Evolutionary conservation across 2,329 filamentous ascomycete species (phyloP).

Genomic region (Trichoderma lentiforme): DNA sequence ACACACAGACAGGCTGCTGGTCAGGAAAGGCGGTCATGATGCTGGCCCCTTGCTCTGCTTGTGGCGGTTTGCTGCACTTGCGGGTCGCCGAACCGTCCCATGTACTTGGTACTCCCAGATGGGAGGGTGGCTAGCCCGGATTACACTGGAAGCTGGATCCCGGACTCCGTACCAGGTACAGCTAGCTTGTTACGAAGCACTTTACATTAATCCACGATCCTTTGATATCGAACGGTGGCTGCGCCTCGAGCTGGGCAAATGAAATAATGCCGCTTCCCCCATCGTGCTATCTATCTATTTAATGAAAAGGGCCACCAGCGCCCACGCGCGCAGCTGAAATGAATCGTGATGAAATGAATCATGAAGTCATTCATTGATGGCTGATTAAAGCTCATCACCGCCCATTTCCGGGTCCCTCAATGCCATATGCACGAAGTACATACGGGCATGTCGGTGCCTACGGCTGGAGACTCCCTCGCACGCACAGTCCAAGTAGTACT

Average conservation of each 20-base stretch:
- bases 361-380: not conserved
- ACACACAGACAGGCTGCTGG: not conserved
- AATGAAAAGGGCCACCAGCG: not conserved
- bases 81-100: slow-evolving; percentile 8
- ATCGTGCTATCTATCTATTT: not conserved
- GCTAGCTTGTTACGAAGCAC: not conserved
- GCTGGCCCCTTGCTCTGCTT: slow-evolving; percentile 3
- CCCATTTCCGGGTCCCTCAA: not conserved
- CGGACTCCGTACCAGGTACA: slow-evolving; percentile 6
- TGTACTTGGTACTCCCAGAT: slow-evolving; percentile 2
- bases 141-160: not conserved
- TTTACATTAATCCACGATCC: not conserved
- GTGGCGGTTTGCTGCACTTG: not conserved
- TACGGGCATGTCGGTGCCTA: too few species aligned
- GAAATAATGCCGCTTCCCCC: slow-evolving; percentile 7
- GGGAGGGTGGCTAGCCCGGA: not conserved
- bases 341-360: not conserved
- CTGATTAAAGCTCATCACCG: not conserved
- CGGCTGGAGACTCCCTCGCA: too few species aligned
- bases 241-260: not conserved
- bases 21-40: slow-evolving; percentile 14
- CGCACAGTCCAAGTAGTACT: not conserved
- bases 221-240: not conserved
- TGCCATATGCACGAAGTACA: too few species aligned
- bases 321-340: not conserved